Conservation (phyloP, 352 stramenopile species). For the Globisporangium uncinulatum region DNA sequence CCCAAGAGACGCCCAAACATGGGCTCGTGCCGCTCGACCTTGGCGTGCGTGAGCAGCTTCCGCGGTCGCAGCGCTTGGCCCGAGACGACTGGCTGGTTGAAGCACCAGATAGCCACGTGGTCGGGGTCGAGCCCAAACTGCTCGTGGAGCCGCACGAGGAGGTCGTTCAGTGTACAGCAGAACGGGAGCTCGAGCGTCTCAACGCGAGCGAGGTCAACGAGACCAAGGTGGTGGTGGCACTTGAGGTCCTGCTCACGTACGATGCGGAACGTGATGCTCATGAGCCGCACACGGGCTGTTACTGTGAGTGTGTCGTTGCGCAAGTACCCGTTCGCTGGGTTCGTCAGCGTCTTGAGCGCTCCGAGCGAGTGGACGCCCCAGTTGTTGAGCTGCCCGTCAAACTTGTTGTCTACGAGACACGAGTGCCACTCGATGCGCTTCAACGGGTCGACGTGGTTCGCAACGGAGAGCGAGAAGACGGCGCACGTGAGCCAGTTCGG, state of each 20-base stretch:
- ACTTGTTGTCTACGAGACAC: constrained; percentile 80
- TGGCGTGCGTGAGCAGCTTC: constrained; percentile 52
- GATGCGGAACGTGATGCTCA: constrained; percentile 77
- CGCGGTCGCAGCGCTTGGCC: constrained; percentile 64
- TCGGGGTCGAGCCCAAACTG: constrained; percentile 22
- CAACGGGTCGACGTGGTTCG: constrained; percentile 34
- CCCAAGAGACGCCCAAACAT: constrained; percentile 68
- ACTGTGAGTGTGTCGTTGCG: constrained; percentile 47
- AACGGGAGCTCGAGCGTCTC: constrained; percentile 58
- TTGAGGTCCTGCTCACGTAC: constrained; percentile 51
- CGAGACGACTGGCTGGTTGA: constrained; percentile 71
- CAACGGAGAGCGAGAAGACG: constrained; percentile 65
- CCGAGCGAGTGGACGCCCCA: constrained; percentile 79
- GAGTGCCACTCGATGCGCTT: constrained; percentile 76
- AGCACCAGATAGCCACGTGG: constrained; percentile 56
- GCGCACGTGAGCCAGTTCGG: constrained; percentile 72
- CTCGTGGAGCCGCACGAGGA: constrained; percentile 33
- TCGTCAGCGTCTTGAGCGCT: constrained; percentile 41
- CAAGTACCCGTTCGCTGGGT: constrained; percentile 52
- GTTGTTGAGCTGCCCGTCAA: constrained; percentile 67
- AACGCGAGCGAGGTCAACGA: constrained; percentile 42
- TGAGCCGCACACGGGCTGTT: constrained; percentile 59
- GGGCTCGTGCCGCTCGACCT: constrained; percentile 26
- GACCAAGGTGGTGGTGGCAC: constrained; percentile 43
- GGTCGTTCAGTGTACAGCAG: constrained; percentile 53